Conservation (phyloP, 306 rosid species). For the Glycine soja region DNA sequence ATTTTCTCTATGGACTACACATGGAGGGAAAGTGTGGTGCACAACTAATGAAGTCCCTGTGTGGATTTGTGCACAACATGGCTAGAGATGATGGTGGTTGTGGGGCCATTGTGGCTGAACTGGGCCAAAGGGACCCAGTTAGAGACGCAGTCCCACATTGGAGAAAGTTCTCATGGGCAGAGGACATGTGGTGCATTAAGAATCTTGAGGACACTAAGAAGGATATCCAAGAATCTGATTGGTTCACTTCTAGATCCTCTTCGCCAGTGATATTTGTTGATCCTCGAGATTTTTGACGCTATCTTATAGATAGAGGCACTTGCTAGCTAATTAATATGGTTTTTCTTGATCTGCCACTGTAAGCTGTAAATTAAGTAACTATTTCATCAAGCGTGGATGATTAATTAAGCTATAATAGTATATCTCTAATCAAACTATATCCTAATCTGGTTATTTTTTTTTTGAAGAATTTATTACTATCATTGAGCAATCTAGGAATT, state of each 20-base stretch:
- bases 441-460: neutral
- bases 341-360: conserved; percentile 14
- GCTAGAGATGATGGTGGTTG: conserved; percentile 76
- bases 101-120: conserved; percentile 84
- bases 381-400: conserved; percentile 28
- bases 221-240: conserved; percentile 37
- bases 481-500: neutral
- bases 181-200: conserved; percentile 91
- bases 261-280: conserved; percentile 76
- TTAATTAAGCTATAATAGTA: neutral
- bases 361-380: conserved; percentile 40
- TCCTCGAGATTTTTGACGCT: conserved; percentile 78
- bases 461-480: neutral
- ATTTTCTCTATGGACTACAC: conserved; percentile 76
- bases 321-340: neutral
- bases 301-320: neutral
- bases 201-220: conserved; percentile 48
- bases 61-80: conserved; percentile 77
- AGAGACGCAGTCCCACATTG: conserved; percentile 82
- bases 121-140: conserved; percentile 84
- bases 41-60: conserved; percentile 65
- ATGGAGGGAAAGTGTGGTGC: conserved; percentile 70
- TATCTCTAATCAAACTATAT: neutral
- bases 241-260: conserved; percentile 57
- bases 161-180: conserved; percentile 79